Evolutionary conservation across 768 basidiomycete genomes (phyloP).

Genomic region (Tulasnella sp.): DNA sequence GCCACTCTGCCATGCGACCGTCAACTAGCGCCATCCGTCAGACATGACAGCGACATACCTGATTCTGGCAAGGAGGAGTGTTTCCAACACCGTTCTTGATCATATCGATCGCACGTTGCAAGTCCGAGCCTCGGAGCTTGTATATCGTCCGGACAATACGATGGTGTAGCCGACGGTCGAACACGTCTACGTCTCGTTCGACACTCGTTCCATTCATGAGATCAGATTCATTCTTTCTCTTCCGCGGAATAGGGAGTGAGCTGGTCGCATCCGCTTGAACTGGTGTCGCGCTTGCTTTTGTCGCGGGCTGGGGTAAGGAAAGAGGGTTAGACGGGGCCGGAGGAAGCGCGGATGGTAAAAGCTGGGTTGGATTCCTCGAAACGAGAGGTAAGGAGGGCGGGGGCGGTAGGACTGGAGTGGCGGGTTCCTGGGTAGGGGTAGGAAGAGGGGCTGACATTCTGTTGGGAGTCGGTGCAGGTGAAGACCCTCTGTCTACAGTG

Average conservation of each 20-base stretch:
- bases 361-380: too few species aligned
- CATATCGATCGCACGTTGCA: conserved; percentile 10
- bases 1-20: neutral
- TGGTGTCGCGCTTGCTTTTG: conserved; percentile 16
- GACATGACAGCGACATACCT: neutral
- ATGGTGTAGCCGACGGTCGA: neutral
- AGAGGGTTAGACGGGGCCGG: conserved; percentile 20
- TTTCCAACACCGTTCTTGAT: neutral
- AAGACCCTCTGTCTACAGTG: neutral
- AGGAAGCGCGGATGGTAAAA: conserved; percentile 14
- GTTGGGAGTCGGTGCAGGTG: neutral
- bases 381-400: too few species aligned
- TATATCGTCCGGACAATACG: neutral
- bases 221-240: too few species aligned
- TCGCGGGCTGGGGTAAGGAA: conserved; percentile 19
- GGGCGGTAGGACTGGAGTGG: conserved; percentile 23
- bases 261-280: neutral
- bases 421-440: conserved; percentile 9
- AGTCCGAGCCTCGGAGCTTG: neutral
- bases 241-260: neutral
- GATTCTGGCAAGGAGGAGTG: neutral
- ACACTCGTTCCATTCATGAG: too few species aligned
- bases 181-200: neutral
- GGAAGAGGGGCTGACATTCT: neutral
- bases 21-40: neutral